A percentile compares a stretch with the other conserved stretches of the same genome.
Evolutionary conservation across 805 yeast species (phyloP).

Genomic region (Myxozyma sirexii): DNA sequence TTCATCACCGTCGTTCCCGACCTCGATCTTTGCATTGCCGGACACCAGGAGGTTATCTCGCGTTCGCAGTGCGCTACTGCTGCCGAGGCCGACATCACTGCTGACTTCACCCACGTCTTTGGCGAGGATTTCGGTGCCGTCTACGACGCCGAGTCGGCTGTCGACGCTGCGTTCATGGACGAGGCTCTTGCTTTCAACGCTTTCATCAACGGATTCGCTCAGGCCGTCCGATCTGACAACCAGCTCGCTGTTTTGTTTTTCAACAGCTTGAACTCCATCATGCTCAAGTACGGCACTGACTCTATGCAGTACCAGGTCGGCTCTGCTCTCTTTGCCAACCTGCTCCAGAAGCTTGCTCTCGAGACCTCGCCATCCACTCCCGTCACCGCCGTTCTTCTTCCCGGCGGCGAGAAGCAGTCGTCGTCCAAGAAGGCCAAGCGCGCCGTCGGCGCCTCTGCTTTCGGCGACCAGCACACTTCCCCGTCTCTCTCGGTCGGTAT

Average conservation of each 20-base stretch:
- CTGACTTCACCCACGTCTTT: conserved; percentile 24
- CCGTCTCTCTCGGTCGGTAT: conserved; percentile 33
- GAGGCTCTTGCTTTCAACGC: conserved; percentile 33
- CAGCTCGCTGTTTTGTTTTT: conserved; percentile 34
- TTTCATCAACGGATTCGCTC: conserved; percentile 28
- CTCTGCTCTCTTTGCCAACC: conserved; percentile 30
- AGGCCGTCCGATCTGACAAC: conserved; percentile 29
- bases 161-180: conserved; percentile 33
- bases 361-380: conserved; percentile 33
- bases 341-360: conserved; percentile 31
- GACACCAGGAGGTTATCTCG: conserved; percentile 30
- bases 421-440: conserved; percentile 35
- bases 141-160: conserved; percentile 27
- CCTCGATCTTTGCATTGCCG: conserved; percentile 31
- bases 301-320: conserved; percentile 31
- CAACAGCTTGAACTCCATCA: conserved; percentile 27
- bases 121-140: conserved; percentile 25
- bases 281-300: conserved; percentile 30
- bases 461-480: conserved; percentile 33
- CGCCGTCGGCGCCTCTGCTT: conserved; percentile 20
- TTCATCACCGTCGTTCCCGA: conserved; percentile 35
- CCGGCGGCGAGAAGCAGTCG: conserved; percentile 22
- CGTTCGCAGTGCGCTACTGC: conserved; percentile 31
- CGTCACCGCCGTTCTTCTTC: conserved; percentile 32
- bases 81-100: conserved; percentile 17